Evolutionary conservation across 345 rosid genomes (phyloP), one percentile per base, ranked within the genome.

Genomic region (Populus tremula): DNA sequence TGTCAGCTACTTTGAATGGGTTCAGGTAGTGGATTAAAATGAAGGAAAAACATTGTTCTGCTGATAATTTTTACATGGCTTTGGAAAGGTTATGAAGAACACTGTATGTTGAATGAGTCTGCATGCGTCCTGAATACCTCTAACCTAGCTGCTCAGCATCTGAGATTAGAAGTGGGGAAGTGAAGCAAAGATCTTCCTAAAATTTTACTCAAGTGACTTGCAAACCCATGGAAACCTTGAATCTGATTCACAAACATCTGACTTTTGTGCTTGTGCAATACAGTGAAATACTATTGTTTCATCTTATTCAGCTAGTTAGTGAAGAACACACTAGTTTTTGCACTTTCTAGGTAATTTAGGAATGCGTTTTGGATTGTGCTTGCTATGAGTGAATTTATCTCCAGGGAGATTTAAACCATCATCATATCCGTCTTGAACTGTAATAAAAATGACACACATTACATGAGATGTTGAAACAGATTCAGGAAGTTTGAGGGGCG

Each of bases 1-100:
- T 0, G 99, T 96, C 69, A 96, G 99, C 89, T 96, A 96, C 79
- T 96, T 96, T n/a, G 98, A 96, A 87, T 96, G 97, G 99, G 98
- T 96, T 76, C 97, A 90, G 97, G 97, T 92, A 89, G 82, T 25
- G 71, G 5, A 53, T 66, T 61, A 23, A 33, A 63, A 33, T 20
- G n/a, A 59, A 35, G 45, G 21, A 59, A 11, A 14, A 25, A 13
- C 18, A 13, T 18, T 53, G 23, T 5, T 62, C 31, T 25, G 31
- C 36, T 41, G 68, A 53, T 20, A 62, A 38, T 65, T 21, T 14
- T 14, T 14, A 33, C 59, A 18, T 65, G 29, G 13, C 17, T 12
- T 12, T 18, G 38, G 62, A 77, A 77, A 70, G 5, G 12, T 39
- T 27, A 27, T 47, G 54, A 23, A 47, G 14, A 74, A 8, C 41